Base-by-base conservation (phyloP, 2,329 filamentous ascomycete species). In the Penicillium sp. region DNA sequence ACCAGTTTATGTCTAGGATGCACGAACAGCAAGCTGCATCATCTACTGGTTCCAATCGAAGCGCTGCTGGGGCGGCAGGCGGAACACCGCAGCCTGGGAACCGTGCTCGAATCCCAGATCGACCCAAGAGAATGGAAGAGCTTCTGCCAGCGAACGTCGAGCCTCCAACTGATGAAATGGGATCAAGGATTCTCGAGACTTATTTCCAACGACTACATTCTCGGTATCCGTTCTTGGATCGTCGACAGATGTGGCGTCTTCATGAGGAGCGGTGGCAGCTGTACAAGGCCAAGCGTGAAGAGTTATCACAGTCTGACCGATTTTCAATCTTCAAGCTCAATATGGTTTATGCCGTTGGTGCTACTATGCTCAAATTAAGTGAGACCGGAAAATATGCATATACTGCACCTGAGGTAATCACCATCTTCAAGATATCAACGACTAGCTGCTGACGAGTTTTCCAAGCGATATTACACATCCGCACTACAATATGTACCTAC, bases 291-390 rank as follows among this genome's bases (percentile, higher is more conserved):
- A 66, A 70, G 32, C 61, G 69, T 9, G 67, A 69, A 50, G 62
- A 68, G 6, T 57, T 69, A 9, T 60, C 64, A 2, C 58, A 58
- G 35, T 46, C 56, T 13, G 67, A 76, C 47, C 66, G 74, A 39
- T 78, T 75, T 56, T 73, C 73, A 0, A 67, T 77, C 9, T 79
- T 79, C 59, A 78, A 77, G 54, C 59, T 79, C 13, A 78, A 78
- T 53, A 68, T 79, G 65, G 72, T 76, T 1, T 80, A 78, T 61
- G 76, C 75, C 3, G 79, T 79, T 52, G 75, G 76, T 0, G 73
- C 76, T 12, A 77, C 75, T 12, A 67, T 76, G 54, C 67, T 79
- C 24, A 72, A 74, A 25, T 53, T 78, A 13, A 78, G 72, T 2
- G 75, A 78, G 2, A 20, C 15, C 10, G 18, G 15, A 54, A 72